Base-by-base conservation (phyloP, 176 grass and related monocot genomes). In the Juncus inflexus region DNA sequence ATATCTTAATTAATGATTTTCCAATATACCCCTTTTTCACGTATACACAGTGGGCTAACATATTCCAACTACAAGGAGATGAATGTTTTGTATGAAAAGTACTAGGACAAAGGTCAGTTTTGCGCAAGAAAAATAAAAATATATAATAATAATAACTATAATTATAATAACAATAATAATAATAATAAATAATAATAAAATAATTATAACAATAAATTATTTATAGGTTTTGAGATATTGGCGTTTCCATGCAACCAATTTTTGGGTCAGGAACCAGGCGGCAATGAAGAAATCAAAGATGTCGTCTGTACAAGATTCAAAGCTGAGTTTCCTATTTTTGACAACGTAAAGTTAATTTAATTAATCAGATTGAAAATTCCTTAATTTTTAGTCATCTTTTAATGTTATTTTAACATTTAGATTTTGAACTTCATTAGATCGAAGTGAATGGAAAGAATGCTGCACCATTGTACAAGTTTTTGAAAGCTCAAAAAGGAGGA, bases 161-260 rank as follows among this genome's bases (percentile, higher is more conserved):
- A 28, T 28, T 1, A 28, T 28, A 28, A 28, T 28, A 28, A 28
- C 1, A 28, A 28, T 28, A 28, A 28, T 28, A 28, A 28, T 28
- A 28, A 28, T 28, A 28, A 28, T 28, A 28, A 28, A 28, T 28
- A 28, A 28, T 28, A 28, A 28, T 28, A 28, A 28, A 28, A 28
- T 28, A 28, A 28, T 28, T 28, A 28, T 28, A 28, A 28, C 19
- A 28, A 28, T 28, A 28, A 28, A 28, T 28, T 28, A 28, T 28
- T 28, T 39, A 8, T 43, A 84, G 87, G 74, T 8, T 74, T 91
- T 35, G 83, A 91, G 77, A 91, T 91, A 80, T 69, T 86, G 40
- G 83, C 87, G 75, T 86, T 84, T 83, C 83, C 87, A 2, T 91
- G 87, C 83, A 91, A 86, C 47, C 83, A 90, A 35, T 90, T 90